These are phyloP conservation scores for Aspergillus spinulosporus DNA, from an alignment of 2,329 filamentous ascomycete species.

Conservation along the genomic window DNA sequence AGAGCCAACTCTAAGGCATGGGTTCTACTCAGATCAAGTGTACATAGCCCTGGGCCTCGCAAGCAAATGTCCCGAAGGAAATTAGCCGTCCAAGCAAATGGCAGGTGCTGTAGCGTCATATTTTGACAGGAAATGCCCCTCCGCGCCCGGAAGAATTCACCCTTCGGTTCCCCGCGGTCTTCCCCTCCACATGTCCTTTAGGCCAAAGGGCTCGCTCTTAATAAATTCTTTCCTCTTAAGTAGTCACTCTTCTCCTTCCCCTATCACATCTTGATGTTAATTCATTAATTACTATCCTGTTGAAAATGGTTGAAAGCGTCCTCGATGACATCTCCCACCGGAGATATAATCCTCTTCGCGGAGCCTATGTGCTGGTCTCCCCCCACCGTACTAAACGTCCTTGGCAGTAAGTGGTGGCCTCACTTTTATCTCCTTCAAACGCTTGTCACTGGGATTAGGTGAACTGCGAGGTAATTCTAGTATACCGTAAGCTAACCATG, in stretches of 20 bases:
- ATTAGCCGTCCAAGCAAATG: constrained; percentile 9
- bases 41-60: neutral
- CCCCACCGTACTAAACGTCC: constrained; percentile 95
- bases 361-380: constrained; percentile 90
- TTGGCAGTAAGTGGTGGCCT: constrained; percentile 74
- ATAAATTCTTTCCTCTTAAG: constrained; percentile 4
- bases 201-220: neutral
- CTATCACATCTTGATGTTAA: neutral
- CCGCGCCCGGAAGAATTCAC: constrained; percentile 13
- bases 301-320: constrained; percentile 68
- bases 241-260: neutral
- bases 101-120: neutral
- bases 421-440: neutral
- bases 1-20: neutral
- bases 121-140: constrained; percentile 8
- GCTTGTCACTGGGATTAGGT: neutral
- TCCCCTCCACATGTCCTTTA: constrained; percentile 3
- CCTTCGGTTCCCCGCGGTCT: constrained; percentile 14
- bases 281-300: neutral
- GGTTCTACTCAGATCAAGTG: neutral
- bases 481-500: neutral
- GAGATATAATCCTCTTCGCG: constrained; percentile 87
- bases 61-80: constrained; percentile 5
- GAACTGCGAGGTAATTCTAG: neutral
- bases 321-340: constrained; percentile 96